Evolutionary conservation across 2,329 filamentous ascomycete species (phyloP).

Genomic region (Epichloe coenophiala): DNA sequence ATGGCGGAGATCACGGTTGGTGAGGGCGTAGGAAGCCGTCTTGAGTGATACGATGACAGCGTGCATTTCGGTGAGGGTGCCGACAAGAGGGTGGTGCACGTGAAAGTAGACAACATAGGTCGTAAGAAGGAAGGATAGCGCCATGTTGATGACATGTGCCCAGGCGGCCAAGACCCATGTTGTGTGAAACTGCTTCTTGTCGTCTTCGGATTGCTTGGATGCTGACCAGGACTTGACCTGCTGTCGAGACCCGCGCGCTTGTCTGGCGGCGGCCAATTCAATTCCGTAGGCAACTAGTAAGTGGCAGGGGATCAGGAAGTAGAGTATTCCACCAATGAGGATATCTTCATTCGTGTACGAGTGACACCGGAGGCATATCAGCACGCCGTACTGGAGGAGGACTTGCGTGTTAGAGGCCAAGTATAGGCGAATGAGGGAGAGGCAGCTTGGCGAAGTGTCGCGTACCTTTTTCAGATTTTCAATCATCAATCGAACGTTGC

Average conservation of each 20-base stretch:
- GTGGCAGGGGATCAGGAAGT: conserved; percentile 79
- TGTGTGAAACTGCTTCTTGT: conserved; percentile 51
- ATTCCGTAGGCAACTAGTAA: conserved; percentile 83
- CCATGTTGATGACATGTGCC: conserved; percentile 72
- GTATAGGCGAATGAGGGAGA: not conserved
- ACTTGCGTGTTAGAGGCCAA: not conserved
- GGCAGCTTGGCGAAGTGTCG: not conserved
- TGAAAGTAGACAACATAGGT: conserved; percentile 80
- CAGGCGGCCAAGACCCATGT: conserved; percentile 73
- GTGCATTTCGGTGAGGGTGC: conserved; percentile 79
- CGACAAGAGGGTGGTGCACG: conserved; percentile 87
- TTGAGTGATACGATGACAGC: conserved; percentile 95
- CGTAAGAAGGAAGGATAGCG: conserved; percentile 65
- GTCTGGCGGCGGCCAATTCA: conserved; percentile 67
- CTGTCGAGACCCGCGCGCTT: conserved; percentile 57
- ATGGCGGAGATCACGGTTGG: conserved; percentile 87
- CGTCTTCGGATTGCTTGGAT: conserved; percentile 35
- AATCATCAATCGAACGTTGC: conserved; percentile 86
- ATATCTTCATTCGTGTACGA: conserved; percentile 73
- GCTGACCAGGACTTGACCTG: conserved; percentile 35
- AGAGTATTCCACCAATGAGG: conserved; percentile 61
- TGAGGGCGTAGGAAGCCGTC: conserved; percentile 89
- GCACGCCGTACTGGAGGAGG: conserved; percentile 65
- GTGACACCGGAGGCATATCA: conserved; percentile 84
- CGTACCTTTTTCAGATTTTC: conserved; percentile 92